Evolutionary conservation across 495 filamentous ascomycete genomes (phyloP), one percentile per base, ranked within the genome.

Genomic region (Xylaria nigripes): DNA sequence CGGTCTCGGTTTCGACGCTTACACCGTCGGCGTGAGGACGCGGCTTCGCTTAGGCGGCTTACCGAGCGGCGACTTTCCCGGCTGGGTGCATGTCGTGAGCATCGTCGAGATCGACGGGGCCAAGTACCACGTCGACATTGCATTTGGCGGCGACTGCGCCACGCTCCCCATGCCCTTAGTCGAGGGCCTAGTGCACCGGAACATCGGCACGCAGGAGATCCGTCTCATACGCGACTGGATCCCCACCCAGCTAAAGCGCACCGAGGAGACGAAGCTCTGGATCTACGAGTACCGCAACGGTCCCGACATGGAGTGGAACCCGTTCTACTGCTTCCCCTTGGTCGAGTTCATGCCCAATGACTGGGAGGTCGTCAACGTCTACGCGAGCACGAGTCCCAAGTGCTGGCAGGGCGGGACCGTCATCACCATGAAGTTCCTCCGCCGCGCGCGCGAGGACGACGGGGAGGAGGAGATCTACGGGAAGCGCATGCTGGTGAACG

Each of bases 71-170:
- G 67, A 68, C 27, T 81, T 67, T 54, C 56, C 29, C 5, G 76
- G 75, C 40, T 77, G 70, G 74, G 72, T 70, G 9, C 85, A 88
- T 61, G 81, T 86, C 62, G 72, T 85, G 30, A 55, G 41, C 56
- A 62, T 70, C 58, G 71, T 87, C 43, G 67, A 70, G 1, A 63
- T 87, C 8, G 61, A 61, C 12, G 70, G 63, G 1, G 22, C 54
- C 8, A 68, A 68, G 56, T 87, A 77, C 52, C 68, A 73, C 40
- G 66, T 85, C 0, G 85, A 89, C 60, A 80, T 82, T 9, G 82
- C 75, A 3, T 87, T 88, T 48, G 86, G 85, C 10, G 72, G 73
- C 18, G 76, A 83, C 59, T 83, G 82, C 3, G 75, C 79, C 0
- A 79, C 76, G 15, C 58, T 66, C 8, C 83, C 85, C 0, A 58